Evolutionary conservation across 1,139 yeast species (phyloP), one percentile per base, ranked within the genome.

Genomic region (Candida sp.): DNA sequence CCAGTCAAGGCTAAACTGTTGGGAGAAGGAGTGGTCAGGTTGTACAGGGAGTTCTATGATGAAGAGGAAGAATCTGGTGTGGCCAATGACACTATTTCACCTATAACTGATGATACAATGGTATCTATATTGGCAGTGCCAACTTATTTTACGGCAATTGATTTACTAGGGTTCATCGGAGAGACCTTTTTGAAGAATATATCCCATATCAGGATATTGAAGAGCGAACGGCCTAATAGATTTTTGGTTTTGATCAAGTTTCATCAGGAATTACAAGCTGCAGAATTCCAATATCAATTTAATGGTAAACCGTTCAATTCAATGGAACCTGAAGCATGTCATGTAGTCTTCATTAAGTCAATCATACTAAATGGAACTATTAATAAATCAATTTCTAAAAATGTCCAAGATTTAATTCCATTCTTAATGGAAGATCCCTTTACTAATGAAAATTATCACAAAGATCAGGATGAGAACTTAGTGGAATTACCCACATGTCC

Each of bases 401-500:
- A 64, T 27, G 45, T 53, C 46, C 60, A 70, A 47, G 43, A 69
- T 2, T 46, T 63, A 36, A 72, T 86, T 23, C 95, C 96, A 1
- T 87, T 85, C 56, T 61, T 87, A 34, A 60, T 87, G 45, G 79
- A 77, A 35, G 96, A 88, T 57, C 95, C 95, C 0, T 87, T 88
- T 55, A 84, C 84, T 2, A 51, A 51, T 2, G 33, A 36, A n/a
- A 34, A 50, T 34, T 35, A 33, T 21, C 15, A 39, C 4, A 51
- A 33, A 11, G 35, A 50, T 32, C 36, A 36, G 11, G 35, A 51
- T 34, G 36, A 38, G 11, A 6, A 39, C 4, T 54, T 75, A 19
- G 66, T 78, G 21, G 97, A 91, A 57, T 69, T 91, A 19, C 97
- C 98, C 0, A 86, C 95, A 0, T 91, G 98, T 56, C 97, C 97